Base-by-base conservation (phyloP, 2,329 filamentous ascomycete genomes). In the Lachnellula hyalina region DNA sequence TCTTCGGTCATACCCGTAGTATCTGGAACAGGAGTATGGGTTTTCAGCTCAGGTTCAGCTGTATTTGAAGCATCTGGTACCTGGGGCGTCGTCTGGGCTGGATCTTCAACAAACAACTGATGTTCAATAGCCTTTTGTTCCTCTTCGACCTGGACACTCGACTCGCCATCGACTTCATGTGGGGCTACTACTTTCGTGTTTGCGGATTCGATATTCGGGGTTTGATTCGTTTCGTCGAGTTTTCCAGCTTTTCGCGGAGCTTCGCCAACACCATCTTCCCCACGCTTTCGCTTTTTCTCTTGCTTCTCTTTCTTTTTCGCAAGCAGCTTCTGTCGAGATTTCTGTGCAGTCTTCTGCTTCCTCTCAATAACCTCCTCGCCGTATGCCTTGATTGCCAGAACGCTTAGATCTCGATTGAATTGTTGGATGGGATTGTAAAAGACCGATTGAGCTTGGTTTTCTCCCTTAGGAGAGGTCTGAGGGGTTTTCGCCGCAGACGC, bases 351-450 rank as follows among this genome's bases (percentile, higher is more conserved):
- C 53, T 61, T 67, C 54, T 71, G 72, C 55, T 73, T 75, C 64
- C 72, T 75, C 35, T 79, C 73, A 17, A 84, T 68, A 4, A 81
- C 64, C 34, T 90, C 84, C 63, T 94, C 85, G 1, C 89, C 90
- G 70, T 93, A 96, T 0, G 89, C 88, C 67, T 89, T 90, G 71
- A 99, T 96, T 0, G 90, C 90, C 14, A 99, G 80, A 25, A 96
- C 90, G 57, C 90, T 96, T 61, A 99, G 74, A 69, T 99, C 94
- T 47, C 95, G 87, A 72, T 99, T 99, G 78, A 97, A 99, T 70
- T 99, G 94, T 70, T 99, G 94, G 52, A 99, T 96, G 0, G 94
- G 93, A 65, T 99, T 99, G 79, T 99, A 99, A 69, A 99, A 99
- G 53, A 99, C 95, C 65, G 93, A 87, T 63, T 85, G 81, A 40